Base-by-base conservation (phyloP, 345 rosid species). In the Pelargonium nanum region DNA sequence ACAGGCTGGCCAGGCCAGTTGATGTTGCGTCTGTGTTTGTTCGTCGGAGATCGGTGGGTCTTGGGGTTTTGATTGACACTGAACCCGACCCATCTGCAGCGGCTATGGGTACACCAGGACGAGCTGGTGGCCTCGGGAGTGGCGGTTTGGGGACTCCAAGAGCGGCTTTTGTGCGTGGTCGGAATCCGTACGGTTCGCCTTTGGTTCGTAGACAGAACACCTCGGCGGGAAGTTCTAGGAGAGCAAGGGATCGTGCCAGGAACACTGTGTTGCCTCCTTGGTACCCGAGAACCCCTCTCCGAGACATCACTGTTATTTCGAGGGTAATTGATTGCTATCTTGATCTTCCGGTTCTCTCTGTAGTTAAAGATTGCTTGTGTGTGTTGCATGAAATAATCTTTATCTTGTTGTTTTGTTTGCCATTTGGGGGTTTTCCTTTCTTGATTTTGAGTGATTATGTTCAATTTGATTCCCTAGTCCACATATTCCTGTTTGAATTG, bases 211-310 rank as follows among this genome's bases (percentile, higher is more conserved):
- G 78, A 58, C 89, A 85, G 77, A 86, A 80, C 58, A 30, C 55
- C 45, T 65, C 76, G 22, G 8, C 15, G 24, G 73, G 68, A 44
- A 60, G 60, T 22, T 66, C 59, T 53, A 64, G 84, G 15, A 34
- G 61, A 24, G 55, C 63, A 58, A 28, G 59, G 26, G 76, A 72
- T 20, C 78, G 77, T 32, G 64, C 40, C 24, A 62, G 76, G 10
- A 57, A 54, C 44, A 71, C 78, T 45, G 50, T 45, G 59, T 75
- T 93, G 44, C 99, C 99, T 70, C 66, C 83, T 65, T 84, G 90
- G 96, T 87, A 93, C 69, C 97, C 96, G 0, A 80, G 99, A 64
- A 79, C 83, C 5, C 96, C 97, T 58, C 83, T 89, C 0, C 80
- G 81, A 1, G 92, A 93, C 58, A 72, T 93, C 17, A 87, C 97